Evolutionary conservation across 1,284 basidiomycete species (phyloP).

Genomic region (Anthracocystis setariae): DNA sequence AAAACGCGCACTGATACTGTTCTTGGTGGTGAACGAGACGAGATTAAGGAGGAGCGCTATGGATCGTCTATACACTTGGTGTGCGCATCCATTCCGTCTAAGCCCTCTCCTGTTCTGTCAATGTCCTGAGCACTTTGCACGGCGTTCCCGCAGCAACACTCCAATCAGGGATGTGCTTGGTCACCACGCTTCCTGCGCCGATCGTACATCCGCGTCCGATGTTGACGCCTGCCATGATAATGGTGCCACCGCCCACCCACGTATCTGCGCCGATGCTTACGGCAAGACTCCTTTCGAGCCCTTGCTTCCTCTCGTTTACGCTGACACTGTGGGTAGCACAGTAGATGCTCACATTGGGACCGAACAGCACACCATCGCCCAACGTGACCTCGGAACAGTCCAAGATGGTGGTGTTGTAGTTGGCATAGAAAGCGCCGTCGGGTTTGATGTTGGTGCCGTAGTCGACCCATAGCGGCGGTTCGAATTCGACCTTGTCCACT

Average conservation of each 20-base stretch:
- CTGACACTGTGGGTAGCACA: slow-evolving; percentile 53
- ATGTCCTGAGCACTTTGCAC: slow-evolving; percentile 69
- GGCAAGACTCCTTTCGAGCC: slow-evolving; percentile 53
- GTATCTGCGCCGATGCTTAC: slow-evolving; percentile 52
- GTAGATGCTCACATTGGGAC: slow-evolving; percentile 58
- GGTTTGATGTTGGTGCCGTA: slow-evolving; percentile 61
- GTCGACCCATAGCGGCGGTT: slow-evolving; percentile 50
- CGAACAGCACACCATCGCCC: slow-evolving; percentile 56
- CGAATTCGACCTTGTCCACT: slow-evolving; percentile 27
- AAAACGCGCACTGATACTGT: too few relatives aligned
- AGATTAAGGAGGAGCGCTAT: too few relatives aligned
- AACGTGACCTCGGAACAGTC: slow-evolving; percentile 54
- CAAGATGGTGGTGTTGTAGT: slow-evolving; percentile 57
- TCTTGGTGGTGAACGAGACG: too few relatives aligned
- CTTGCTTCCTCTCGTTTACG: slow-evolving; percentile 50
- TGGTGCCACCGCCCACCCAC: slow-evolving; percentile 69
- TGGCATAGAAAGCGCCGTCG: slow-evolving; percentile 57
- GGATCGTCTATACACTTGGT: too few relatives aligned
- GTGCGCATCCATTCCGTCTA: not conserved
- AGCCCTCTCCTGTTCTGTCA: slow-evolving; percentile 50
- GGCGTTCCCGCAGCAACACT: slow-evolving; percentile 71
- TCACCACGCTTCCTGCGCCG: slow-evolving; percentile 71
- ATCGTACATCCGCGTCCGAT: slow-evolving; percentile 70
- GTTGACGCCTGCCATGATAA: slow-evolving; percentile 70
- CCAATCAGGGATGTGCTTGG: slow-evolving; percentile 69